phyloP scores from a whole-genome alignment of 2,329 filamentous ascomycete genomes.

The Ophiocordyceps robertsii region DNA sequence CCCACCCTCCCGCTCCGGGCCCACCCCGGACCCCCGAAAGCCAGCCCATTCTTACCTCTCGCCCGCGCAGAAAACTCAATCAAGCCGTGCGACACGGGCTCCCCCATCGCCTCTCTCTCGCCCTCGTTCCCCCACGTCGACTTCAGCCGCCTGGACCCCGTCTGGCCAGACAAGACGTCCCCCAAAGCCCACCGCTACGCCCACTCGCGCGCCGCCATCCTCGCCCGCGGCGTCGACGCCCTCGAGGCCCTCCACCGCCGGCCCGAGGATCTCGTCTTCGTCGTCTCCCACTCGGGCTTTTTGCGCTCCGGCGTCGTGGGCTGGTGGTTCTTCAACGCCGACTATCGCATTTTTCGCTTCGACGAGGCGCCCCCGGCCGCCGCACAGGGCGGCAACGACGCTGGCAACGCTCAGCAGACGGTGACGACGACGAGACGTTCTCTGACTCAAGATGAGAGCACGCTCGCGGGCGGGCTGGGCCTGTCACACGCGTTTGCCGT shows the following conservation, averaged over 20 bases:
- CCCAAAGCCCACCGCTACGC: constrained; percentile 31
- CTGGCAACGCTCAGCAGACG: constrained; percentile 2
- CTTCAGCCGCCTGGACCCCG: constrained; percentile 41
- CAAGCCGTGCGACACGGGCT: constrained; percentile 50
- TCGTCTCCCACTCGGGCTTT: constrained; percentile 54
- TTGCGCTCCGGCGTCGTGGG: constrained; percentile 43
- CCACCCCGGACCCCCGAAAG: not conserved
- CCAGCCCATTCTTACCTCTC: not conserved
- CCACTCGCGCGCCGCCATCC: constrained; percentile 36
- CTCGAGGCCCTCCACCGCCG: constrained; percentile 36
- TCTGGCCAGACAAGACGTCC: constrained; percentile 50
- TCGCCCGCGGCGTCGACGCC: constrained; percentile 37
- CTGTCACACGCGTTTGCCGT: constrained; percentile 21
- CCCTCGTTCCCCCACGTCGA: constrained; percentile 41
- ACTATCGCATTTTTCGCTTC: constrained; percentile 51
- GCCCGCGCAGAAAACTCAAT: constrained; percentile 32
- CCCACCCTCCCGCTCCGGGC: too few species aligned
- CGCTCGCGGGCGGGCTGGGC: constrained; percentile 20
- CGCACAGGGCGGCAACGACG: constrained; percentile 9
- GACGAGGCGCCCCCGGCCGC: not conserved
- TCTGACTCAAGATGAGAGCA: constrained; percentile 32
- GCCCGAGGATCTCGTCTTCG: constrained; percentile 47
- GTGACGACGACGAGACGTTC: constrained; percentile 1
- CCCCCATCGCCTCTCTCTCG: constrained; percentile 25
- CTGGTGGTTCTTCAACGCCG: constrained; percentile 44